Percentiles rank a stretch among this genome's conserved stretches.
phyloP scores from a whole-genome alignment of 140 eudicot species.

The Oenanthe javanica region DNA sequence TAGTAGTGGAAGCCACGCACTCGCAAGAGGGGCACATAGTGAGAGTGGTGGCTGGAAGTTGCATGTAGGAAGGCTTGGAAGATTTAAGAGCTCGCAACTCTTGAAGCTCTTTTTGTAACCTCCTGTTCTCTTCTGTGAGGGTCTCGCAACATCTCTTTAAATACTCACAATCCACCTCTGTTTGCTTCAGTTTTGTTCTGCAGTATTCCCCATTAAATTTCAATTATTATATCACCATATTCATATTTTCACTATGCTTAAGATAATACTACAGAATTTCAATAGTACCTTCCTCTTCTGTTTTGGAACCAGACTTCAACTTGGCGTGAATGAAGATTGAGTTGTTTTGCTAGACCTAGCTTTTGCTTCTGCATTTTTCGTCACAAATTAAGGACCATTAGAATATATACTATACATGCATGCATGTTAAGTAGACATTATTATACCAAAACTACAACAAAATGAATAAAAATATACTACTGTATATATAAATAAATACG shows the following conservation, averaged over 20 bases:
- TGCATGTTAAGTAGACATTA: background rate
- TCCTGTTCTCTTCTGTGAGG: conserved; percentile 80
- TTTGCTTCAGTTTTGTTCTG: conserved; percentile 96
- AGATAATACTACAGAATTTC: no score
- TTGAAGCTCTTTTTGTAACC: conserved; percentile 88
- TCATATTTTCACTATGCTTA: no score
- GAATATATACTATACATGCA: background rate
- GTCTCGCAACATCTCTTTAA: conserved; percentile 85
- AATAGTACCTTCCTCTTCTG: conserved; percentile 75
- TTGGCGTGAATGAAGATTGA: conserved; percentile 91
- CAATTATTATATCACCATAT: no score
- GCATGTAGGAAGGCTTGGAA: conserved; percentile 83
- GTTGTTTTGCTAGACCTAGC: conserved; percentile 71
- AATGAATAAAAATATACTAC: background rate
- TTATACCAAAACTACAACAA: no score
- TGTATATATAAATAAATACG: no score
- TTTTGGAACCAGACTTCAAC: conserved; percentile 99
- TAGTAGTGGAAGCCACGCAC: conserved; percentile 52
- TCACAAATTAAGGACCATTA: background rate
- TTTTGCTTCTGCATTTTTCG: conserved; percentile 69
- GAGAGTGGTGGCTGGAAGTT: conserved; percentile 88
- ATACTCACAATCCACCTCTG: conserved; percentile 96
- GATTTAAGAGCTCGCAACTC: conserved; percentile 76
- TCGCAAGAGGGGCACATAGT: conserved; percentile 98
- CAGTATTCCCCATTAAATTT: no score